Conservation (phyloP, 2,329 filamentous ascomycete genomes). For the Fusarium chlamydosporum region DNA sequence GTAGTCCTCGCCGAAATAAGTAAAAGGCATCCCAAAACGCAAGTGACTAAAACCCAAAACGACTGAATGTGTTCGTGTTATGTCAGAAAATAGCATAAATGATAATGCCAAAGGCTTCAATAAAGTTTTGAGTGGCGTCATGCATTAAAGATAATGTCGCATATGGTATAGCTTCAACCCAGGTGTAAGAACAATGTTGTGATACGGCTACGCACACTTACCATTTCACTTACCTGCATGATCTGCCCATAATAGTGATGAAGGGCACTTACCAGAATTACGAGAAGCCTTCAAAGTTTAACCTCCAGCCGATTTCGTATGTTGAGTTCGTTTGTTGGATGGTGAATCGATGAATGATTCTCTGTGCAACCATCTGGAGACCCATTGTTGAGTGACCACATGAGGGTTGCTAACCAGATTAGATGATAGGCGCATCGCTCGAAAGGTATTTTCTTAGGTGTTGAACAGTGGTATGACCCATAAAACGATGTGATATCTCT, state of each 20-base stretch:
- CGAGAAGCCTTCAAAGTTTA: not conserved
- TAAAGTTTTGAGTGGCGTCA: conserved; percentile 3
- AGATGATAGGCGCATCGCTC: not conserved
- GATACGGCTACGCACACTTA: conserved; percentile 2
- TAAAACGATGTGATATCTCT: conserved; percentile 19
- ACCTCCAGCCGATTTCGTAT: not conserved
- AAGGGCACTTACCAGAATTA: not conserved
- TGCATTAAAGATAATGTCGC: not conserved
- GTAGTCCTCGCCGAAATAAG: not conserved
- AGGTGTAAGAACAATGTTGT: not conserved
- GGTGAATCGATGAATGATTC: not conserved
- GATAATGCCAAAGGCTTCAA: not conserved
- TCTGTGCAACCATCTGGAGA: not conserved
- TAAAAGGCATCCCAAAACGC: not conserved
- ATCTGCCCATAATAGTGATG: not conserved
- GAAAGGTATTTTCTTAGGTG: not conserved
- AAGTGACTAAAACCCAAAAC: not conserved
- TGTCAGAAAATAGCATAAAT: conserved; percentile 6
- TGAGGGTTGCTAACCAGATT: not conserved
- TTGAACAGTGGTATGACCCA: not conserved
- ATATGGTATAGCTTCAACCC: conserved; percentile 1
- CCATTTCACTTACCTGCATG: not conserved
- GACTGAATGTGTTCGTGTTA: not conserved
- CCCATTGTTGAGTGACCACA: not conserved
- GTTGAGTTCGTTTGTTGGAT: not conserved